Conservation (phyloP, 257 asterid species). For the Handroanthus guayacan region DNA sequence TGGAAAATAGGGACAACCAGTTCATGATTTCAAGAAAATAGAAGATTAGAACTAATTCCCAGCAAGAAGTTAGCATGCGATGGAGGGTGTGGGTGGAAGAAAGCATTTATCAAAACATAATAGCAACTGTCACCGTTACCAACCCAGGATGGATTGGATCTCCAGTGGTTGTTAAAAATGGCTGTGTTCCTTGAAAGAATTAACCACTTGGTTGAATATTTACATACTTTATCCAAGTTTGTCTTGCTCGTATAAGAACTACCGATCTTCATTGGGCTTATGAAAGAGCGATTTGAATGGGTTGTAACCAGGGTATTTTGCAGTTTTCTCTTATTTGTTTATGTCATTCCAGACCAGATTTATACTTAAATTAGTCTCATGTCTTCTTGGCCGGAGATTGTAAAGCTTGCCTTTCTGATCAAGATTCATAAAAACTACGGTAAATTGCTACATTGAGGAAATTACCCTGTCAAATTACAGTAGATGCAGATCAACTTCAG, state of each 20-base stretch:
- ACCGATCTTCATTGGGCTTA: too few relatives aligned
- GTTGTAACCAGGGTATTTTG: neutral
- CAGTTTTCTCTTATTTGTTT: neutral
- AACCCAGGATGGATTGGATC: slow-evolving; percentile 18
- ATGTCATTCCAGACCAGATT: neutral
- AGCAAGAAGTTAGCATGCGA: slow-evolving; percentile 20
- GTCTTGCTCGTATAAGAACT: too few relatives aligned
- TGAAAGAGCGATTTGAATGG: too few relatives aligned
- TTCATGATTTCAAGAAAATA: neutral
- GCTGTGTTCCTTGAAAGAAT: neutral
- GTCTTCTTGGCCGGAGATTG: neutral
- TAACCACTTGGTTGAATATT: neutral
- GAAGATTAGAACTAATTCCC: slow-evolving; percentile 8
- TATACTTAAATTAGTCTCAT: neutral
- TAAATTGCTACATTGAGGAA: neutral
- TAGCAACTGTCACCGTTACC: neutral
- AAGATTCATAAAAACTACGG: neutral
- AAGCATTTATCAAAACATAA: slow-evolving; percentile 15
- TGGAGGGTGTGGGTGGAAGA: neutral
- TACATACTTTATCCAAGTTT: too few relatives aligned
- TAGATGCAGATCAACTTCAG: neutral
- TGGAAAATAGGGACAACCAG: slow-evolving; percentile 2
- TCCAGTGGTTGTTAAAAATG: slow-evolving; percentile 15
- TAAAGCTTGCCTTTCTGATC: slow-evolving; percentile 15
- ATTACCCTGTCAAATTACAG: neutral